Evolutionary conservation across 106 monocot species (phyloP), one percentile per base, ranked within the genome.

Genomic region (Iris macrosiphon): DNA sequence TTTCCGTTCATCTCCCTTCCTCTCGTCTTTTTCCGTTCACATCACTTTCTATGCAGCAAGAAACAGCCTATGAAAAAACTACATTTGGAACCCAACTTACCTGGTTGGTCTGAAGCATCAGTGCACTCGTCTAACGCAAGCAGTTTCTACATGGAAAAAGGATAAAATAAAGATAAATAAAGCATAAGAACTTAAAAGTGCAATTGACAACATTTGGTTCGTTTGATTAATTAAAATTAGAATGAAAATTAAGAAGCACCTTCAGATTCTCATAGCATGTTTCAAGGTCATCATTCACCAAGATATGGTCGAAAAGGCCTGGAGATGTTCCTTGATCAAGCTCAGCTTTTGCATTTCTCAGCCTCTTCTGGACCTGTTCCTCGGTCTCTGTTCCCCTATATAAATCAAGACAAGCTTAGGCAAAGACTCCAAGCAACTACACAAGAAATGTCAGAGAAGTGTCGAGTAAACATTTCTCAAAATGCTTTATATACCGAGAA

Each of bases 381-480:
- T 98, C 96, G 19, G 72, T 78, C 64, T 98, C 96, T 13, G 96
- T 98, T n/a, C 94, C 94, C 58, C 94, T 94, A 42, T 26, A 54
- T 25, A 35, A 22, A 73, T 15, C 6, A 64, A 12, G 17, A 43
- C 16, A n/a, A n/a, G n/a, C n/a, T n/a, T n/a, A n/a, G n/a, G n/a
- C n/a, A n/a, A 58, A 22, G 5, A 41, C 7, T 13, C 44, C 4
- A 16, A 17, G 1, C 5, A 1, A 17, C 44, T 18, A 1, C 44
- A 18, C 13, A 44, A 44, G 4, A 44, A 18, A 18, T 44, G 7
- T 17, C 16, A 44, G 7, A 44, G 6, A 44, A 17, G 44, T n/a
- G n/a, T 7, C 4, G 1, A 32, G 17, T 6, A 18, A 34, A 54
- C 32, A 54, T 2, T 5, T 40, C 0, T 40, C 2, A 40, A 24